A percentile compares a stretch with the other conserved stretches of the same genome.
Conservation (phyloP, 257 asterid genomes). For the Lycium barbarum region DNA sequence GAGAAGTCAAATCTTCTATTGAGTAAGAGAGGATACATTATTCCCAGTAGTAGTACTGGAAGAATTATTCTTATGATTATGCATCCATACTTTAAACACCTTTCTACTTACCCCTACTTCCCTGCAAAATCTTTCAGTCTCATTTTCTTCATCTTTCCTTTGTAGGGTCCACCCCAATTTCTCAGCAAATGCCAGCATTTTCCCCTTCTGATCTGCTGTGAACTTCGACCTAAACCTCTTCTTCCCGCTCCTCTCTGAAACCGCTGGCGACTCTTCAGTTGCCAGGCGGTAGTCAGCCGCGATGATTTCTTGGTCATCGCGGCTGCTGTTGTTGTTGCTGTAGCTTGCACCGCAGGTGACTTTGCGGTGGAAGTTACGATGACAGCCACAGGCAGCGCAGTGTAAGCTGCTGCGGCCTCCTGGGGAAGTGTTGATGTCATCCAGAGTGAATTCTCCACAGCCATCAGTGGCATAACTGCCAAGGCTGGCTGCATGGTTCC, state of each 20-base stretch:
- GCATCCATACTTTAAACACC: constrained; percentile 90
- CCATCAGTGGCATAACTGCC: constrained; percentile 89
- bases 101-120: constrained; percentile 68
- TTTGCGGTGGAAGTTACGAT: constrained; percentile 37
- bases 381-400: constrained; percentile 88
- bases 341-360: no score
- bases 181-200: constrained; percentile 72
- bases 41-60: constrained; percentile 46
- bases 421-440: constrained; percentile 31
- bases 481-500: constrained; percentile 82
- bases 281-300: neutral
- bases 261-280: constrained; percentile 34
- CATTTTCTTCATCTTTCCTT: constrained; percentile 64
- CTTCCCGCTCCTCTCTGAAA: constrained; percentile 50
- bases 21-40: constrained; percentile 66
- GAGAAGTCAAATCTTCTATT: constrained; percentile 35
- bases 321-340: constrained; percentile 30
- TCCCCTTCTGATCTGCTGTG: constrained; percentile 69
- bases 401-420: constrained; percentile 32
- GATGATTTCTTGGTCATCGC: neutral
- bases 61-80: constrained; percentile 63
- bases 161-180: constrained; percentile 73
- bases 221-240: constrained; percentile 73
- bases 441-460: constrained; percentile 68
- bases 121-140: constrained; percentile 69